Evolutionary conservation across 345 rosid species (phyloP).

Genomic region (Carallia pectinifolia): DNA sequence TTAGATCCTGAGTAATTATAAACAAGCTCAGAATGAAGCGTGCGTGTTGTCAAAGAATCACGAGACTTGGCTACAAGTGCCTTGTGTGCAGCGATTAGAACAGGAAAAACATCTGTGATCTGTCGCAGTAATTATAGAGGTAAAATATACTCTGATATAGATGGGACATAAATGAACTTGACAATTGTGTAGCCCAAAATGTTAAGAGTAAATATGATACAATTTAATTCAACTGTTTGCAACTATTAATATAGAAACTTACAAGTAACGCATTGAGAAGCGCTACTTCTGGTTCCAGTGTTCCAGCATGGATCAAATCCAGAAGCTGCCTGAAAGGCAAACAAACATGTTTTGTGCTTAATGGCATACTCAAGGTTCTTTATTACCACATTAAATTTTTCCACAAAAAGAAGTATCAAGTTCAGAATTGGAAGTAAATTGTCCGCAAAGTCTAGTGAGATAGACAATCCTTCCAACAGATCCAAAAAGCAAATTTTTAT

Average conservation of each 20-base stretch:
- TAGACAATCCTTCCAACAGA: too few relatives aligned
- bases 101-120: slow-evolving; percentile 83
- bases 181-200: slow-evolving; percentile 3
- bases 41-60: slow-evolving; percentile 70
- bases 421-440: too few relatives aligned
- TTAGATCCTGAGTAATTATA: slow-evolving; percentile 89
- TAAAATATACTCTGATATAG: background rate
- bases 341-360: background rate
- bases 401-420: too few relatives aligned
- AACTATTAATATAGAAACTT: slow-evolving; percentile 25
- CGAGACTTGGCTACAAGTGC: slow-evolving; percentile 70
- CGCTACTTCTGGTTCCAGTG: slow-evolving; percentile 77
- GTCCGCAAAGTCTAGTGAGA: too few relatives aligned
- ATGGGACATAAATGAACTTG: background rate
- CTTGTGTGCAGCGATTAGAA: slow-evolving; percentile 88
- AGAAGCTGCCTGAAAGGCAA: slow-evolving; percentile 57
- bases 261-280: slow-evolving; percentile 83
- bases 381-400: background rate
- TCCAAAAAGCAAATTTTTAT: too few relatives aligned
- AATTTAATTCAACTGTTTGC: background rate
- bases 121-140: slow-evolving; percentile 22
- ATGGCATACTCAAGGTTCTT: background rate
- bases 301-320: slow-evolving; percentile 69
- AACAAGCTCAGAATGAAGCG: slow-evolving; percentile 94
- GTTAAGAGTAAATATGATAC: background rate